Evolutionary conservation across 352 stramenopile genomes (phyloP), one percentile per base, ranked within the genome.

Genomic region (Pythium coloratum): DNA sequence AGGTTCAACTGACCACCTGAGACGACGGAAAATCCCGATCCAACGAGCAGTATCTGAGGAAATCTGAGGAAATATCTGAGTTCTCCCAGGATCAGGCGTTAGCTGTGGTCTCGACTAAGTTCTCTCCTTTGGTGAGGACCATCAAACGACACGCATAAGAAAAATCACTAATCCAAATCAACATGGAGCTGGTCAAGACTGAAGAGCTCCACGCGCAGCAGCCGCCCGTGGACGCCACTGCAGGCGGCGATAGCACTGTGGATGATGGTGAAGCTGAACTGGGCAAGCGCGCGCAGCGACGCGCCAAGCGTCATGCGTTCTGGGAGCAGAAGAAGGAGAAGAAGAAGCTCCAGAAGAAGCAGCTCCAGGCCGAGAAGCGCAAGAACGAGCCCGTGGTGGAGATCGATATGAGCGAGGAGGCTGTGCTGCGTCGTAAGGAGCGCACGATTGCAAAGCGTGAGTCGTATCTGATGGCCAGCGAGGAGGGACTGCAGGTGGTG

Each of bases 321-420:
- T 94, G 71, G 74, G 80, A 96, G 62, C 80, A 92, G 64, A 88
- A 87, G 61, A 97, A 96, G 60, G 80, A 82, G 62, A 75, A 91
- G 32, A 98, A 98, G 72, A 96, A 96, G 64, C 70, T 83, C 59
- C 79, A 89, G 65, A 78, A 75, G 34, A 77, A 86, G 61, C 68
- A 80, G 57, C 30, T 71, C 34, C 59, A 76, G 34, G 47, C 49
- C 5, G 71, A 82, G 61, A 80, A 81, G 67, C 72, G 78, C 51
- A 68, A 75, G 50, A 63, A 77, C 18, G 50, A 71, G 44, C 70
- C 70, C 2, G 70, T 73, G 34, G 84, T 81, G 28, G 77, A 86
- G 62, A 55, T 95, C 51, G 84, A 95, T 62, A 93, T 92, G 86
- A 95, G 86, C 60, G 78, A 88, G 7, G 80, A 87, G 32, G 85